Percentiles rank a stretch among this genome's conserved stretches.
Conservation (phyloP, 805 yeast genomes). For the Schwanniomyces polymorphus region DNA sequence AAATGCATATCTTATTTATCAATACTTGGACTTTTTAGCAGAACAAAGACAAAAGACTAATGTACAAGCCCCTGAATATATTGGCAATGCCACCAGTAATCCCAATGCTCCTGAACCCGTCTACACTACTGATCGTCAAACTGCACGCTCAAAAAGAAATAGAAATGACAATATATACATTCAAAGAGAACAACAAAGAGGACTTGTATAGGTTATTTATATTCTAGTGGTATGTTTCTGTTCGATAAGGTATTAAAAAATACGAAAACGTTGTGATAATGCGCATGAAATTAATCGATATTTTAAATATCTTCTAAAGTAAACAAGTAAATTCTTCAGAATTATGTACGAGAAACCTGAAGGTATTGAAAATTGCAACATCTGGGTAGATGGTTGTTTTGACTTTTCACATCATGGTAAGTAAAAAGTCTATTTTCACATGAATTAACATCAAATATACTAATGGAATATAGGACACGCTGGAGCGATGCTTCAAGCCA, state of each 20-base stretch:
- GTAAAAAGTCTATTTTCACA: conserved; percentile 13
- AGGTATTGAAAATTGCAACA: conserved; percentile 48
- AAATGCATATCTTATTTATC: conserved; percentile 78
- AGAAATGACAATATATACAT: background rate
- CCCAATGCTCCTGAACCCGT: background rate
- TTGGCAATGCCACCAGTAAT: conserved; percentile 10
- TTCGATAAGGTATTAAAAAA: background rate
- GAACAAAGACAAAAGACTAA: conserved; percentile 17
- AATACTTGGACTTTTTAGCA: conserved; percentile 17
- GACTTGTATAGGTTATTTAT: conserved; percentile 1
- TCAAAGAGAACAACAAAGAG: conserved; percentile 4
- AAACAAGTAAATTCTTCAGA: background rate
- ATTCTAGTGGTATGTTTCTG: background rate
- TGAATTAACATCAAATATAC: background rate
- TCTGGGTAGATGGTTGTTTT: conserved; percentile 98
- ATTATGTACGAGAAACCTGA: conserved; percentile 40
- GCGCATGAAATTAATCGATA: background rate
- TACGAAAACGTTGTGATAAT: background rate
- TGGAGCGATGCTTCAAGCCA: conserved; percentile 93
- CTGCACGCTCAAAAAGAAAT: background rate
- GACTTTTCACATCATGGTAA: conserved; percentile 95
- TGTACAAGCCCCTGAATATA: conserved; percentile 12
- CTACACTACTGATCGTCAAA: background rate
- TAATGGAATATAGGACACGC: conserved; percentile 59
- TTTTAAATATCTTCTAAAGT: background rate